Conservation (phyloP, 257 asterid genomes). For the Solanum clarkiae region DNA sequence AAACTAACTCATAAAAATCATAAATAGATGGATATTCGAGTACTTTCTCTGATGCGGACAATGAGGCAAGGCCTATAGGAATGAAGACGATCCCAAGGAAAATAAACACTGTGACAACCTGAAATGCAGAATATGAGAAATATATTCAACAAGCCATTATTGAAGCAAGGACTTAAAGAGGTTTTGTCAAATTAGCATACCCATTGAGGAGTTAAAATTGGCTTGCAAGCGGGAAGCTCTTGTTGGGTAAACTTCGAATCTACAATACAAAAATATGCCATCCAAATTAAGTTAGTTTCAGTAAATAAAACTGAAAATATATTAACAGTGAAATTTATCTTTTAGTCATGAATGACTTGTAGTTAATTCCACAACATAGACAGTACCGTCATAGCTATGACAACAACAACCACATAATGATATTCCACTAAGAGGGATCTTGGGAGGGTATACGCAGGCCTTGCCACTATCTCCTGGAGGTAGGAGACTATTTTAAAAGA, state of each 20-base stretch:
- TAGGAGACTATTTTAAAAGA: no score
- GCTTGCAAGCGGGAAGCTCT: constrained; percentile 98
- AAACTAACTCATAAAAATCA: background rate
- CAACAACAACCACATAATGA: no score
- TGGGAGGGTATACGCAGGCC: no score
- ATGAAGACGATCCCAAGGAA: constrained; percentile 57
- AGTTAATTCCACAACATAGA: no score
- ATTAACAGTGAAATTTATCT: background rate
- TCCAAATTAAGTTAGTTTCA: background rate
- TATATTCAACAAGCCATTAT: background rate
- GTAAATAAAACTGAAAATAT: background rate
- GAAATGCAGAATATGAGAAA: constrained; percentile 2
- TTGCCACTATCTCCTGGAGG: no score
- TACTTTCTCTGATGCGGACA: constrained; percentile 67
- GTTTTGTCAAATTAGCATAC: constrained; percentile 15
- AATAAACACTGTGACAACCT: constrained; percentile 63
- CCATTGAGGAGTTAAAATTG: constrained; percentile 80
- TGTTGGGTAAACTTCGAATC: constrained; percentile 95
- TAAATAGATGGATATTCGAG: background rate
- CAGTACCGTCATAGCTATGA: no score
- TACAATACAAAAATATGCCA: constrained; percentile 10
- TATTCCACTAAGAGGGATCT: no score
- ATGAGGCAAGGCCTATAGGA: constrained; percentile 68
- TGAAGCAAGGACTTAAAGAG: background rate
- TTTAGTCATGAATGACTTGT: background rate